Conservation (phyloP, 257 asterid species). For the Thymus mandschuricus region DNA sequence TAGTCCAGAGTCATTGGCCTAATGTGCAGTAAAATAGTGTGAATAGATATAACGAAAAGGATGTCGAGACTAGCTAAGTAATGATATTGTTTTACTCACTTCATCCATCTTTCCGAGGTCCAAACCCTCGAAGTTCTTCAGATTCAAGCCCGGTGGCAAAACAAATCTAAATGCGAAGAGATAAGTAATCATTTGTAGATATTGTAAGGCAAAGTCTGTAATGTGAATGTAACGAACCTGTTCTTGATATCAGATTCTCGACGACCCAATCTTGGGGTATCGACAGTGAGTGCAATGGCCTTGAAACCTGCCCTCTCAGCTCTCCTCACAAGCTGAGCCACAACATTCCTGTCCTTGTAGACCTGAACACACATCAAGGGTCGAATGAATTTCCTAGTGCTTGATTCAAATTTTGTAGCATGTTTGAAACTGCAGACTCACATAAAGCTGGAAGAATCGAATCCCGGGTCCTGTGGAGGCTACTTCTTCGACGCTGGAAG, state of each 20-base stretch:
- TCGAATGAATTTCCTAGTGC: neutral
- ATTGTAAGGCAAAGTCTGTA: neutral
- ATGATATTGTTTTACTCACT: constrained; percentile 44
- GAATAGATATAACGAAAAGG: constrained; percentile 10
- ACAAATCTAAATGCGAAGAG: constrained; percentile 45
- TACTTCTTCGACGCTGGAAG: constrained; percentile 79
- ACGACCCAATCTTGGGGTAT: constrained; percentile 89
- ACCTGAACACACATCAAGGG: constrained; percentile 49
- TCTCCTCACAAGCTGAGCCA: constrained; percentile 87
- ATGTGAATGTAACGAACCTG: constrained; percentile 42
- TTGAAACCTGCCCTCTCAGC: constrained; percentile 94
- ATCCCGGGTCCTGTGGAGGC: constrained; percentile 75
- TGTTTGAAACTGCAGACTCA: constrained; percentile 39
- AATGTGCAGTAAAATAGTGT: constrained; percentile 27
- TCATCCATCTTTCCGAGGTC: constrained; percentile 83
- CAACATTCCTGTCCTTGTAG: constrained; percentile 87
- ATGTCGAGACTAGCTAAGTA: neutral
- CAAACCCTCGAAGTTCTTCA: constrained; percentile 88
- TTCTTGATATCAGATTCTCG: constrained; percentile 92
- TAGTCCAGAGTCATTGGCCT: constrained; percentile 81
- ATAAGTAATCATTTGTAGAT: constrained; percentile 24
- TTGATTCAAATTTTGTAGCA: neutral
- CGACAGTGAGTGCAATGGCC: constrained; percentile 96
- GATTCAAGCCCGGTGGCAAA: constrained; percentile 64
- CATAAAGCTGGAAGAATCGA: constrained; percentile 59